Evolutionary conservation across 2,329 filamentous ascomycete species (phyloP), one percentile per base, ranked within the genome.

Genomic region (Boeremia lycopersici): DNA sequence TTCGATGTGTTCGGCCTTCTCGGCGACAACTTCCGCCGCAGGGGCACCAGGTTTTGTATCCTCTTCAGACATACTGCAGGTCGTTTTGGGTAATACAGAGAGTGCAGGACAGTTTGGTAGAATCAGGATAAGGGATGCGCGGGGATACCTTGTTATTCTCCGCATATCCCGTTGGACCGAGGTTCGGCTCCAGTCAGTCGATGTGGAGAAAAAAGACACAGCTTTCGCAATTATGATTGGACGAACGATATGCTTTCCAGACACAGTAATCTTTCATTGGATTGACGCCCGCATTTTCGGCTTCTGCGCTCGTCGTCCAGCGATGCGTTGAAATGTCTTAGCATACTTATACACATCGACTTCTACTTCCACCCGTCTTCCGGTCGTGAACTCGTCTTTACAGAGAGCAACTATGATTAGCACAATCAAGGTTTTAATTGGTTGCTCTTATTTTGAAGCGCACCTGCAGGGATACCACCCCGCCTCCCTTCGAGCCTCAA

Each of bases 1-100:
- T 31, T 56, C 60, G 23, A 59, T 42, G 17, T 53, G 36, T n/a
- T 62, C 51, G 25, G 66, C 48, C 17, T 71, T 67, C 19, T 71
- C 62, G 52, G 65, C 67, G n/a, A 66, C 60, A 6, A 63, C 69
- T 47, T 71, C 69, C 29, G 69, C 65, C 41, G 65, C 60, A 26
- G 75, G 74, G 26, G 68, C 75, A 30, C 72, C 73, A 25, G 73
- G 71, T 53, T 77, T 70, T 19, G 63, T 63, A 12, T 64, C 63
- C 43, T 73, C 62, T 56, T 76, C 74, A 40, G 74, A 73, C 75
- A 77, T 77, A 28, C 47, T 54, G 59, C 34, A 51, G 49, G 39
- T 36, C 13, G 36, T 26, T 39, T 43, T 56, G 41, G 38, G 31
- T 55, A 53, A 56, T 55, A 43, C 39, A 49, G 15, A 28, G 42